Base-by-base conservation (phyloP, 495 filamentous ascomycete species). In the Annulohypoxylon stygium region DNA sequence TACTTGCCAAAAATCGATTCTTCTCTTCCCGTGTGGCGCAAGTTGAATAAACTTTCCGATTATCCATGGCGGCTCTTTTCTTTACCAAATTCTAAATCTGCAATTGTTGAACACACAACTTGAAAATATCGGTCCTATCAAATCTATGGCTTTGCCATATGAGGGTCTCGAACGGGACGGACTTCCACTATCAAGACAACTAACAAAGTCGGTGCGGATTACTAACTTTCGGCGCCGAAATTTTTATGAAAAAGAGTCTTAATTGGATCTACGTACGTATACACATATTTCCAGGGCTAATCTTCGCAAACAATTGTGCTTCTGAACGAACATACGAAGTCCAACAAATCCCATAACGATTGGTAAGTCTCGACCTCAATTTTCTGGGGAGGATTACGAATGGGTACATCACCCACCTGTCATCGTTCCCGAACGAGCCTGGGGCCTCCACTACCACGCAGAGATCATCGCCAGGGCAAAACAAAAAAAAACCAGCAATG, bases 361-460 rank as follows among this genome's bases (percentile, higher is more conserved):
- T n/a, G 47, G 58, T 34, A 33, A 61, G 37, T 61, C 50, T 62
- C 61, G 66, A 48, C 62, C 63, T 67, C 61, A 64, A 68, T 59
- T 60, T 37, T 41, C 45, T 33, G 2, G 36, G 47, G 47, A 48
- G 43, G 72, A 71, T 75, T 75, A 75, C 72, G 67, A 65, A 68
- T 43, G 20, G 8, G 61, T 54, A 68, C 63, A 71, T 75, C 72
- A 75, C 62, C 43, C 18, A 47, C 62, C 34, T 69, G 57, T 74
- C 71, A 74, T 67, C 34, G 58, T 67, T 74, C 62, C 67, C 51
- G 58, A 63, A 74, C 11, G 16, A 67, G 67, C 47, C 64, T 70
- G 67, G 71, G 33, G 34, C 62, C 30, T 67, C 67, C 71, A 64
- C 63, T 67, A 37, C 67, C 51, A 70, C 71, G 71, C 71, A 70